Evolutionary conservation across 805 yeast genomes (phyloP), one percentile per base, ranked within the genome.

Genomic region (Tetrapisispora arboricola): DNA sequence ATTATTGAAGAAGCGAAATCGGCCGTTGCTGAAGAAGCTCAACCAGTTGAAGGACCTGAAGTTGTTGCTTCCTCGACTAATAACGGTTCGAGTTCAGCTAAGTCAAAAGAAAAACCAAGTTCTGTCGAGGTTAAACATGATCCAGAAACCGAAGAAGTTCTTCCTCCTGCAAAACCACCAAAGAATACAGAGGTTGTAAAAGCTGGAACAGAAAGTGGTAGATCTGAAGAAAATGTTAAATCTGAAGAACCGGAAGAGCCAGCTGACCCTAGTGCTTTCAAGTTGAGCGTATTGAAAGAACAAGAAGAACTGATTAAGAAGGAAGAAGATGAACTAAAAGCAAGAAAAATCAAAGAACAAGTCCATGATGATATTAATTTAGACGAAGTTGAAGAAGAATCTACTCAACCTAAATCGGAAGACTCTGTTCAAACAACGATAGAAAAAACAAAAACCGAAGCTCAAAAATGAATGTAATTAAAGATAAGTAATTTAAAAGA

Each of bases 281-380:
- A 80, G 52, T 69, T 82, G 47, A 79, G 80, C 51, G 83, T 82
- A 37, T 64, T 82, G 45, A 80, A 79, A 60, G 92, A 82, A 61
- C 92, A 82, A 67, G 86, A 82, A 61, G 81, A 77, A 49, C 63
- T 83, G 55, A 90, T 90, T 61, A 76, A 84, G 65, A 86, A 83
- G 59, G 98, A 90, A 65, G 79, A 76, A 63, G 74, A 75, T 57
- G 84, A 88, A 59, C 90, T 83, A 54, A 73, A 76, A 59, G 75
- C 44, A 41, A 50, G 61, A 43, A 41, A 36, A 30, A 41, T 42
- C 10, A 50, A 38, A 29, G 49, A 46, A 28, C 58, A 55, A n/a
- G 55, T 62, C 16, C 11, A 57, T 15, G 71, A 67, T 44, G 63
- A 58, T 41, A 64, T 64, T 31, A 55, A 58, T 16, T 49, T 65